Evolutionary conservation across 2,329 filamentous ascomycete species (phyloP), one percentile per base, ranked within the genome.

Genomic region (Fusarium xylarioides): DNA sequence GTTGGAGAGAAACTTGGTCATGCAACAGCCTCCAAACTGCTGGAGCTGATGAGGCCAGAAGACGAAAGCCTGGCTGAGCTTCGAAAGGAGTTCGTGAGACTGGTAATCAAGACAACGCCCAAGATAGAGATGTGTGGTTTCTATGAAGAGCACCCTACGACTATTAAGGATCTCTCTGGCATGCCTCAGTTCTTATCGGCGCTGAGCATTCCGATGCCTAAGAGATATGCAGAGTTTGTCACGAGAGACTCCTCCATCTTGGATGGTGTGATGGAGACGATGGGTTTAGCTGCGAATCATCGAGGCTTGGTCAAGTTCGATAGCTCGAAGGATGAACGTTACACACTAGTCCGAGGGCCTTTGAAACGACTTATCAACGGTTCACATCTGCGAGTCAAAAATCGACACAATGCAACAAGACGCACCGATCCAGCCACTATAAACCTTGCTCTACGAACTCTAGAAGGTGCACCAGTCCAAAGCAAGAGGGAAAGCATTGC

Each of bases 241-340:
- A 82, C 77, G 1, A 74, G 77, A 49, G 81, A 84, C n/a, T 85
- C 83, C 0, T 82, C 83, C 14, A 82, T 78, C 1, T 71, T 85
- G 10, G 79, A 78, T 1, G 82, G 82, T 10, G 49, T 71, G 7
- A 78, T 81, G 46, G 79, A 82, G 10, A 72, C 78, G 8, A 71
- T 81, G 49, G 83, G 81, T 0, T 62, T 85, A 11, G 81, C 80
- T 3, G 76, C 77, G 34, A 82, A 80, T 28, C 83, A 85, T 58
- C 77, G 83, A 32, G 80, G 83, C 53, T 76, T 85, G 9, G 82
- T 85, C 68, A 85, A 84, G 58, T 85, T 85, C 23, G 80, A 83
- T 16, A 81, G 82, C 42, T 79, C 80, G 15, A 85, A 83, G 52
- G 83, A 85, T 40, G 70, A 78, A 2, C 76, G 78, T 15, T 85